A percentile compares a stretch with the other conserved stretches of the same genome.
These are phyloP conservation scores for Flaveria sonorensis DNA, from an alignment of 129 eudicot species.

Conservation along the genomic window DNA sequence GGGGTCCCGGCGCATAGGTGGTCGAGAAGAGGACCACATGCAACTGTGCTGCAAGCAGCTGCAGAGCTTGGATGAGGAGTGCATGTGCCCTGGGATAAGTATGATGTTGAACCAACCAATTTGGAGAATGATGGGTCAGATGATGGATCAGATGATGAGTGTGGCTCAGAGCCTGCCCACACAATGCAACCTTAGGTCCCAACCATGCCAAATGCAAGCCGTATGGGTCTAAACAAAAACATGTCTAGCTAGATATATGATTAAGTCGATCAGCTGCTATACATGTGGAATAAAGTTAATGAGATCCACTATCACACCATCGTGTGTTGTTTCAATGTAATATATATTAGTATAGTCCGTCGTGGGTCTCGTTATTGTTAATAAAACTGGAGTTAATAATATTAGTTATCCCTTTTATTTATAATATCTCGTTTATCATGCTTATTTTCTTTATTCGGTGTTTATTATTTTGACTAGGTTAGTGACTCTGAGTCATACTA, in stretches of 20 bases:
- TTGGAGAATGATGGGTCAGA: neutral
- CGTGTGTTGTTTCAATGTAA: slow-evolving; percentile 28
- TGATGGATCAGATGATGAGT: slow-evolving; percentile 14
- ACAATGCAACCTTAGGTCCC: slow-evolving; percentile 17
- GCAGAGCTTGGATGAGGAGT: slow-evolving; percentile 16
- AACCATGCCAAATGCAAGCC: slow-evolving; percentile 29
- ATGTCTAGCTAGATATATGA: neutral
- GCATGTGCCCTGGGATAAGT: slow-evolving; percentile 31
- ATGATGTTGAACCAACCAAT: slow-evolving; percentile 30
- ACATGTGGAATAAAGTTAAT: neutral
- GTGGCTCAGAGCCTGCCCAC: slow-evolving; percentile 31
- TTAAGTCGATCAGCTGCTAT: neutral
- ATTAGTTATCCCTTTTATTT: neutral
- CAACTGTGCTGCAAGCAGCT: slow-evolving; percentile 29
- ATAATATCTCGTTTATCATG: too few relatives aligned
- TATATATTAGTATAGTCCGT: neutral
- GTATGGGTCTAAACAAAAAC: neutral
- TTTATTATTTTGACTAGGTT: too few relatives aligned
- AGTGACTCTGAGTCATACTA: too few relatives aligned
- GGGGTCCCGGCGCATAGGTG: neutral
- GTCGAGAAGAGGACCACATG: neutral
- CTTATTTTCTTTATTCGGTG: too few relatives aligned
- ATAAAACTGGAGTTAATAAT: neutral
- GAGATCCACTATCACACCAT: slow-evolving; percentile 26
- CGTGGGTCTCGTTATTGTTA: slow-evolving; percentile 10